Evolutionary conservation across 106 monocot species (phyloP), one percentile per base, ranked within the genome.

Genomic region (Vanilla planifolia): DNA sequence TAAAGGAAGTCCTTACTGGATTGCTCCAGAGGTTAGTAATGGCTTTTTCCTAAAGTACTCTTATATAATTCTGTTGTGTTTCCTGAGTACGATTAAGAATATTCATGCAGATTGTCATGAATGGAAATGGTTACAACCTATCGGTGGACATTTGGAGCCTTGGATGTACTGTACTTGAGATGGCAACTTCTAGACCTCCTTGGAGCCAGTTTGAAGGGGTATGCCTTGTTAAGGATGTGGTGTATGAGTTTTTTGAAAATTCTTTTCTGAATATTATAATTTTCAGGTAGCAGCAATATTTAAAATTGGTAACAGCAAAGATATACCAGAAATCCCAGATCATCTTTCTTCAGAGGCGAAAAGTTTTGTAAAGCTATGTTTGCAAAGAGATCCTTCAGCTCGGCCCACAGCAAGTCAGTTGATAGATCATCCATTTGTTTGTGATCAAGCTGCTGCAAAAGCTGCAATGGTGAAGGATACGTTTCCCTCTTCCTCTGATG

Each of bases 1-100:
- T 60, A 93, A 89, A 63, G 93, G 93, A 77, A 93, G 89, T 57
- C 93, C 93, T 10, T 85, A 93, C 48, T 93, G 93, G 93, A 93
- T 93, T 76, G 93, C 93, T 60, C 93, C 93, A 24, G 93, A 93
- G 93, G 93, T 82, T 43, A 61, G 55, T 11, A 61, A 8, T 14
- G 17, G 30, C 16, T 10, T 1, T 32, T 57, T n/a, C n/a, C 17
- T 1, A 4, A n/a, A 45, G 9, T 15, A 45, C 45, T 15, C 13
- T 45, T n/a, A 15, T 3, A 4, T 4, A 45, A 13, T 4, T 4
- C 10, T 15, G 16, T 45, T 45, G 15, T n/a, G 11, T 45, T 57
- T 17, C 19, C 33, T 57, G 35, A 57, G 19, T 34, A 35, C 35
- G 16, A 29, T 19, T 13, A 53, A 16, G 9, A 13, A 47, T 55